Conservation (phyloP, 2,329 filamentous ascomycete genomes). For the Diaporthe nobilis region DNA sequence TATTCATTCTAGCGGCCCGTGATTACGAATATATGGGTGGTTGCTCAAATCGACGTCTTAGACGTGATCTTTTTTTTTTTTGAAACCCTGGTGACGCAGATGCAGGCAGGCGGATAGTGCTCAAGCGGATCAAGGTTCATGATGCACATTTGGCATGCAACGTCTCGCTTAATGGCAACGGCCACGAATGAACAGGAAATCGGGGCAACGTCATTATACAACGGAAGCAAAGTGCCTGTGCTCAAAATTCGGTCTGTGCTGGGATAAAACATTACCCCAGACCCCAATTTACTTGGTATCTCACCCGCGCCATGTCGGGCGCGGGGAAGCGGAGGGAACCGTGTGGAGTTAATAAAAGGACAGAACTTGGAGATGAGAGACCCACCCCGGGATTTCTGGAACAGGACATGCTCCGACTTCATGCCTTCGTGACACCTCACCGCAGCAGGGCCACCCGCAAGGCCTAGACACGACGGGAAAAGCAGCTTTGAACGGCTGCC, state of each 20-base stretch:
- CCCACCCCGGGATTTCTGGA: conserved; percentile 27
- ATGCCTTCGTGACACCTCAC: conserved; percentile 8
- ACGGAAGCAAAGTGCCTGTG: too few species aligned
- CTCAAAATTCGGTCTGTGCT: not conserved
- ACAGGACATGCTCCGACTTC: conserved; percentile 35
- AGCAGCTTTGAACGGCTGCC: not conserved
- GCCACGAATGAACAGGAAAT: not conserved
- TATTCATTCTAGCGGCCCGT: not conserved
- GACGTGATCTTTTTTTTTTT: not conserved
- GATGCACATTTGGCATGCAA: not conserved
- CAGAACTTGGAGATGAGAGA: not conserved
- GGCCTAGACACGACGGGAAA: not conserved
- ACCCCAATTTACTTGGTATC: not conserved
- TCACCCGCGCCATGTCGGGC: not conserved
- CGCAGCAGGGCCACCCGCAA: not conserved
- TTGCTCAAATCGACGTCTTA: not conserved
- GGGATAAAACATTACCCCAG: not conserved
- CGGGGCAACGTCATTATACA: not conserved
- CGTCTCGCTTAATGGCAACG: not conserved
- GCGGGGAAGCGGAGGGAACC: conserved; percentile 16
- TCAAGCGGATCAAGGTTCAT: too few species aligned
- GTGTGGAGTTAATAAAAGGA: not conserved
- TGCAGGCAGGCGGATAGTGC: not conserved
- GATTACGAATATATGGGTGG: not conserved
- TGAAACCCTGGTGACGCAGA: not conserved